Conservation (phyloP, 2,329 filamentous ascomycete genomes). For the Truncatella angustata region DNA sequence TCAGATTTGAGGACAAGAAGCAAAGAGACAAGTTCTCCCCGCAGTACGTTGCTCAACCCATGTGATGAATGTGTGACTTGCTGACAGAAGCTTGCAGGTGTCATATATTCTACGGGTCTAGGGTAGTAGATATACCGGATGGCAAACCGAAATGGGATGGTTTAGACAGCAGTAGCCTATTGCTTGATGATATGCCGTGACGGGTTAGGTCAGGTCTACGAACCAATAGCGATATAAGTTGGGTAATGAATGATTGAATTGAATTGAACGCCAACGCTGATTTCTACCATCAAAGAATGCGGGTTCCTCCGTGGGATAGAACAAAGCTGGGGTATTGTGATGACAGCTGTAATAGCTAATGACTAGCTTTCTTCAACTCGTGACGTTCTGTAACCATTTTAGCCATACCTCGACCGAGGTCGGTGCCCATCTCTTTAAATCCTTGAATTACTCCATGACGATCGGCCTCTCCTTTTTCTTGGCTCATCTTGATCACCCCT, state of each 20-base stretch:
- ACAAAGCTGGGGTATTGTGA: too few relatives aligned
- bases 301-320: too few relatives aligned
- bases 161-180: constrained; percentile 41
- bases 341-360: too few relatives aligned
- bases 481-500: constrained; percentile 68
- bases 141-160: constrained; percentile 77
- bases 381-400: constrained; percentile 5
- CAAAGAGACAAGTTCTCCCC: constrained; percentile 64
- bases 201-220: not conserved
- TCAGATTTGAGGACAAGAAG: constrained; percentile 56
- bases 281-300: too few relatives aligned
- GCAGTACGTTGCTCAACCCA: constrained; percentile 37
- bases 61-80: too few relatives aligned
- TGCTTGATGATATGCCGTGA: not conserved
- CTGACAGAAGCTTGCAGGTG: too few relatives aligned
- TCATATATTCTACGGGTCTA: constrained; percentile 78
- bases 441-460: constrained; percentile 55
- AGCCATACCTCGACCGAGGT: constrained; percentile 17
- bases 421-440: constrained; percentile 42
- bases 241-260: not conserved
- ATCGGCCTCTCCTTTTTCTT: constrained; percentile 54
- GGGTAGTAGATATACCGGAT: constrained; percentile 74
- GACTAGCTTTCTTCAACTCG: constrained; percentile 5
- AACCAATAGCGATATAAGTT: not conserved
- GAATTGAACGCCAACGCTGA: too few relatives aligned